Percentiles rank a stretch among this genome's conserved stretches.
These are phyloP conservation scores for Parsonsia alboflavescens DNA, from an alignment of 257 asterid genomes.

Conservation along the genomic window DNA sequence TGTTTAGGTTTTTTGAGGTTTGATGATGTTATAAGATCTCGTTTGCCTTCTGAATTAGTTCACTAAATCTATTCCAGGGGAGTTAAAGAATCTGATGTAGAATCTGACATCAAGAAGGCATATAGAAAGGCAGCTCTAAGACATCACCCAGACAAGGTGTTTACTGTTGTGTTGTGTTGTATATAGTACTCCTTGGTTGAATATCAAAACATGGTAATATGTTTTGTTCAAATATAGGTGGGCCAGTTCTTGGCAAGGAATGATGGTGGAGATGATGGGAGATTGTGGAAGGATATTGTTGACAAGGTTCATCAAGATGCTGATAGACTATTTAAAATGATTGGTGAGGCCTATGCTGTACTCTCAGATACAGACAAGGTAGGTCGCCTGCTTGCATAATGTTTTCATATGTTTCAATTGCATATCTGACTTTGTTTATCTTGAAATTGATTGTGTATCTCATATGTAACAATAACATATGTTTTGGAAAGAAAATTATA, in stretches of 20 bases:
- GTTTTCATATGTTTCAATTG: background rate
- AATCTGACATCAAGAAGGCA: conserved; percentile 87
- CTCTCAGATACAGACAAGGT: conserved; percentile 91
- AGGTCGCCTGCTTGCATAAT: conserved; percentile 1
- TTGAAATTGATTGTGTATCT: background rate
- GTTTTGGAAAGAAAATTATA: background rate
- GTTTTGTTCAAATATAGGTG: conserved; percentile 46
- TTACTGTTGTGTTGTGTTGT: background rate
- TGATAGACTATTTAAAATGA: conserved; percentile 81
- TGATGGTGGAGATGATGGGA: conserved; percentile 63
- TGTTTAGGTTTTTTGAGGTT: background rate
- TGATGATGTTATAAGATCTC: background rate
- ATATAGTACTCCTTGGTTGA: background rate
- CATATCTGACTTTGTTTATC: background rate
- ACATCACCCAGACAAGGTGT: conserved; percentile 98
- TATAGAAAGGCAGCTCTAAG: conserved; percentile 93
- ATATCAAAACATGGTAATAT: conserved; percentile 10
- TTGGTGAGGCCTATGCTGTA: conserved; percentile 90
- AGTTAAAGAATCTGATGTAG: conserved; percentile 73
- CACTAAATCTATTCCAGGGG: conserved; percentile 43
- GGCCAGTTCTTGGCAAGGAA: conserved; percentile 69
- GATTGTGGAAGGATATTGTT: conserved; percentile 64
- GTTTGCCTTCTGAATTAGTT: conserved; percentile 9
- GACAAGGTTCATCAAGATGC: conserved; percentile 80
- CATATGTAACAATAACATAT: background rate